Percentiles rank a stretch among this genome's conserved stretches.
Evolutionary conservation across 106 monocot genomes (phyloP).

Genomic region (Allium sativum): DNA sequence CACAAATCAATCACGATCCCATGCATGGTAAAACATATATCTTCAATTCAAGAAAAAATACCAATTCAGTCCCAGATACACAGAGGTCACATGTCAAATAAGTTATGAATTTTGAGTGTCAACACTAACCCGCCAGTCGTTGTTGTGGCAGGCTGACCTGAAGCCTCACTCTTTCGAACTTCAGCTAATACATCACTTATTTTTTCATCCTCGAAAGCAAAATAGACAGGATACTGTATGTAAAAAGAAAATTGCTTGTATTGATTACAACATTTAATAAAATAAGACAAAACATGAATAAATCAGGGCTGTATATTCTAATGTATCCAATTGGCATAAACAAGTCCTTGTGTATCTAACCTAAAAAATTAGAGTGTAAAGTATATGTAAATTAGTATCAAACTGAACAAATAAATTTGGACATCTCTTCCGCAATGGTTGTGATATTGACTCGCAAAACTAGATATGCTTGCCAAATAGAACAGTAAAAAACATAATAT

Average conservation of each 20-base stretch:
- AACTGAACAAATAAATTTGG: not conserved
- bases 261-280: not conserved
- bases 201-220: constrained; percentile 75
- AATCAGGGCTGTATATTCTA: not conserved
- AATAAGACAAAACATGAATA: not conserved
- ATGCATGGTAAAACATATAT: not conserved
- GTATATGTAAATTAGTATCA: not conserved
- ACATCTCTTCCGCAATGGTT: too few species aligned
- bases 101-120: not conserved
- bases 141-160: constrained; percentile 70
- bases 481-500: not conserved
- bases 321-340: not conserved
- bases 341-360: not conserved
- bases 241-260: constrained; percentile 4
- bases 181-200: constrained; percentile 61
- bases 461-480: not conserved
- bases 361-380: not conserved
- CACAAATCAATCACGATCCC: too few species aligned
- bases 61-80: not conserved
- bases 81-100: not conserved
- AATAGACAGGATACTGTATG: constrained; percentile 98
- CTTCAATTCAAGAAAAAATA: not conserved
- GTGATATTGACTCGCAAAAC: too few species aligned
- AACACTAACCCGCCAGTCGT: constrained; percentile 85
- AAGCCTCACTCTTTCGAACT: constrained; percentile 46